Conservation (phyloP, 495 filamentous ascomycete genomes). For the Neurospora hispaniola region DNA sequence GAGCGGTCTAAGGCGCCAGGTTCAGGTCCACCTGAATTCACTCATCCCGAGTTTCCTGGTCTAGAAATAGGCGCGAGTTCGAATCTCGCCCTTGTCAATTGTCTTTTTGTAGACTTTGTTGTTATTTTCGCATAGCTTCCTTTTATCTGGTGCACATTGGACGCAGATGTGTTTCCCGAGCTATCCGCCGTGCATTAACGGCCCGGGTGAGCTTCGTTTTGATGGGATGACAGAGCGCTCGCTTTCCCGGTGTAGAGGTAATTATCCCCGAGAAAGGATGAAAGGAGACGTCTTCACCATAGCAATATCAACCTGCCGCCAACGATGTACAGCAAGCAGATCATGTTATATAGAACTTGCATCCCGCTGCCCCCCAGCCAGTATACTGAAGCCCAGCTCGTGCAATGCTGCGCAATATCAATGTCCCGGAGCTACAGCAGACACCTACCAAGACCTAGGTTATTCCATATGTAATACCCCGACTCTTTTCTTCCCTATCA, state of each 20-base stretch:
- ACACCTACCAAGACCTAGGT: neutral
- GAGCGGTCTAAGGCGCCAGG: slow-evolving; percentile 26
- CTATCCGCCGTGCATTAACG: neutral
- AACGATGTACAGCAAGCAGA: neutral
- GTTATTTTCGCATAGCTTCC: neutral
- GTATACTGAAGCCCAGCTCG: neutral
- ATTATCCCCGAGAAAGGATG: neutral
- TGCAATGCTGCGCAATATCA: neutral
- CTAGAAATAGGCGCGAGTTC: slow-evolving; percentile 24
- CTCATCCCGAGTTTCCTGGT: slow-evolving; percentile 15
- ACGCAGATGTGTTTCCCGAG: neutral
- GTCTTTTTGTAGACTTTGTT: neutral
- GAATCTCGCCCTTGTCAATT: slow-evolving; percentile 25
- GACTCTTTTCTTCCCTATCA: neutral
- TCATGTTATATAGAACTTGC: too few species aligned
- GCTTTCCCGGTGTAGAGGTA: neutral
- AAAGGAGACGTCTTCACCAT: too few species aligned
- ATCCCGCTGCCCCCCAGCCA: too few species aligned
- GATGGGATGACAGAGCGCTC: neutral
- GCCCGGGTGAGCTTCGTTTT: neutral
- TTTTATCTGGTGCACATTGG: slow-evolving; percentile 1
- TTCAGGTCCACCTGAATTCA: slow-evolving; percentile 19
- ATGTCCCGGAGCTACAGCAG: neutral
- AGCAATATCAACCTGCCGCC: too few species aligned
- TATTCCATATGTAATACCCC: too few species aligned